Percentiles rank a stretch among this genome's conserved stretches.
Evolutionary conservation across 192 early-diverging fungal genomes (phyloP).

Genomic region (Coemansia sp.): DNA sequence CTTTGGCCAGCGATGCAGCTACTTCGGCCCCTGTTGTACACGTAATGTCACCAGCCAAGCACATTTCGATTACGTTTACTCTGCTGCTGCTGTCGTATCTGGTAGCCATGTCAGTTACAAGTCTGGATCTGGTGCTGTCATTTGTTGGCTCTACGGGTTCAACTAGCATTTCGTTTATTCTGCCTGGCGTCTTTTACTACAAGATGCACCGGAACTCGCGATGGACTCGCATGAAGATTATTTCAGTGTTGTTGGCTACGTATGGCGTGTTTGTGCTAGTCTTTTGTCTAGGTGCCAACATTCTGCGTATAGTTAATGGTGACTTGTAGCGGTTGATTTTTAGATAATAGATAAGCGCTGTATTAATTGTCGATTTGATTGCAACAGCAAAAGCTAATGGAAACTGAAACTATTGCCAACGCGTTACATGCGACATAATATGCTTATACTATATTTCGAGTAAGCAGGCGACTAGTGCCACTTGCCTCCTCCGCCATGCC

Average conservation of each 20-base stretch:
- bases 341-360: background rate
- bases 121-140: slow-evolving; percentile 81
- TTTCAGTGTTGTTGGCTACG: slow-evolving; percentile 59
- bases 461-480: background rate
- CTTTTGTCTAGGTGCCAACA: slow-evolving; percentile 73
- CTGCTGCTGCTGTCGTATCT: slow-evolving; percentile 71
- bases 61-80: slow-evolving; percentile 63
- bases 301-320: slow-evolving; percentile 41
- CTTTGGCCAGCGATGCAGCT: slow-evolving; percentile 16
- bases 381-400: slow-evolving; percentile 6
- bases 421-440: background rate
- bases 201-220: slow-evolving; percentile 66
- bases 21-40: slow-evolving; percentile 31
- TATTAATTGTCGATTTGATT: background rate
- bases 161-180: slow-evolving; percentile 93
- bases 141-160: slow-evolving; percentile 97
- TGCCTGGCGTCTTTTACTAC: slow-evolving; percentile 92
- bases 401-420: background rate
- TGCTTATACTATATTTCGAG: background rate
- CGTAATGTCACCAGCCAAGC: slow-evolving; percentile 52
- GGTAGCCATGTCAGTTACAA: slow-evolving; percentile 72
- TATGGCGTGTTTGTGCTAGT: slow-evolving; percentile 81
- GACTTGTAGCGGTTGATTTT: slow-evolving; percentile 15
- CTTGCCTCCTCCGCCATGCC: background rate
- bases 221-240: slow-evolving; percentile 67